Evolutionary conservation across 352 stramenopile species (phyloP).

Genomic region (Globisporangium paddicum): DNA sequence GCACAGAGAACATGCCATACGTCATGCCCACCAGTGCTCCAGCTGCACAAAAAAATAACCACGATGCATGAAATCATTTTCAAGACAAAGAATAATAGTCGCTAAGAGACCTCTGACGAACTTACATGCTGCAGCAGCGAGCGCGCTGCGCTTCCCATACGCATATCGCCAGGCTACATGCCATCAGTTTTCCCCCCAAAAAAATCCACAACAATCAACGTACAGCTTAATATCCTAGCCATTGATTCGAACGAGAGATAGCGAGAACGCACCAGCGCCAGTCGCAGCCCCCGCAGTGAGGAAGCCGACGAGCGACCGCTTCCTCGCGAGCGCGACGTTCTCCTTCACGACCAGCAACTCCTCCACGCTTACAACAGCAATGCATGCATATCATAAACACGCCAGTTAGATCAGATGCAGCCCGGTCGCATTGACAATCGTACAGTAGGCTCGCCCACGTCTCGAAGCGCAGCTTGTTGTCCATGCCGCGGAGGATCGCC

Average conservation of each 20-base stretch:
- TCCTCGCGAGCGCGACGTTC: slow-evolving; percentile 5
- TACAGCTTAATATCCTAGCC: too few relatives aligned
- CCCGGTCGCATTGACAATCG: too few relatives aligned
- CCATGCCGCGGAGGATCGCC: neutral
- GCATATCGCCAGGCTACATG: slow-evolving; percentile 4
- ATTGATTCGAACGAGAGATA: too few relatives aligned
- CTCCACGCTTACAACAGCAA: slow-evolving; percentile 1
- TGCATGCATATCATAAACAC: too few relatives aligned
- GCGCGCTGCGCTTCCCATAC: neutral
- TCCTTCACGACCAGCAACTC: slow-evolving; percentile 1
- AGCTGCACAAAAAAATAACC: slow-evolving; percentile 19
- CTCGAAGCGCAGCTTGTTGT: slow-evolving; percentile 7
- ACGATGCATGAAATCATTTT: too few relatives aligned
- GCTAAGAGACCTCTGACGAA: neutral
- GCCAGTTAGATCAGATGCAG: too few relatives aligned
- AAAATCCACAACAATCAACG: neutral
- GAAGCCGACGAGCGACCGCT: neutral
- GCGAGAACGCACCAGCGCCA: neutral
- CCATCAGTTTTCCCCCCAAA: neutral
- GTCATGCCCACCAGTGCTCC: slow-evolving; percentile 52
- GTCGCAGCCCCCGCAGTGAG: neutral
- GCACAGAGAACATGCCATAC: slow-evolving; percentile 68
- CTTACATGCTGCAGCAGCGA: neutral
- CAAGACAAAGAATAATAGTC: neutral
- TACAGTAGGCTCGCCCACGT: too few relatives aligned